Conservation (phyloP, 257 asterid genomes). For the Nemophila menziesii region DNA sequence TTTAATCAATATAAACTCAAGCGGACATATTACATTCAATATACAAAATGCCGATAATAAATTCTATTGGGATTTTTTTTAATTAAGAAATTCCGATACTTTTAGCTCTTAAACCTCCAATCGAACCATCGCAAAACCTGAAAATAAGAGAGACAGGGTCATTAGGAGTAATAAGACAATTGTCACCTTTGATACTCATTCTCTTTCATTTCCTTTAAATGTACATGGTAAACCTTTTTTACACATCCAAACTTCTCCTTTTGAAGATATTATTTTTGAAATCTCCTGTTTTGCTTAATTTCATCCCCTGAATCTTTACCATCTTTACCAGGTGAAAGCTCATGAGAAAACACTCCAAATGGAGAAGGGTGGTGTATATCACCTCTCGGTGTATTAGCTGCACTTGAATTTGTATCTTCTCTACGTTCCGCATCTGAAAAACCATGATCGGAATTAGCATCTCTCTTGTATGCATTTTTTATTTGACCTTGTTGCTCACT, state of each 20-base stretch:
- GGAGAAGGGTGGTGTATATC: constrained; percentile 53
- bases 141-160: no score
- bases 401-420: constrained; percentile 85
- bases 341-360: constrained; percentile 54
- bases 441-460: constrained; percentile 49
- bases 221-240: constrained; percentile 64
- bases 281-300: constrained; percentile 57
- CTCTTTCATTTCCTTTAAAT: constrained; percentile 64
- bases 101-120: no score
- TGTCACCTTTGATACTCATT: no score
- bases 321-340: constrained; percentile 29
- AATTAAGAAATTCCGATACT: no score
- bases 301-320: constrained; percentile 61
- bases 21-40: no score
- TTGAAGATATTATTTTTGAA: constrained; percentile 59
- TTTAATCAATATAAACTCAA: no score
- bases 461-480: constrained; percentile 57
- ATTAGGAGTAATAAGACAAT: no score
- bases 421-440: constrained; percentile 37
- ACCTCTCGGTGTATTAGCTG: constrained; percentile 76
- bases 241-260: constrained; percentile 79
- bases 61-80: no score
- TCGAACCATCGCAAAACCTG: no score
- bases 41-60: no score
- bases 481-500: constrained; percentile 79